Evolutionary conservation across 768 basidiomycete genomes (phyloP), one percentile per base, ranked within the genome.

Genomic region (Russula abietina): DNA sequence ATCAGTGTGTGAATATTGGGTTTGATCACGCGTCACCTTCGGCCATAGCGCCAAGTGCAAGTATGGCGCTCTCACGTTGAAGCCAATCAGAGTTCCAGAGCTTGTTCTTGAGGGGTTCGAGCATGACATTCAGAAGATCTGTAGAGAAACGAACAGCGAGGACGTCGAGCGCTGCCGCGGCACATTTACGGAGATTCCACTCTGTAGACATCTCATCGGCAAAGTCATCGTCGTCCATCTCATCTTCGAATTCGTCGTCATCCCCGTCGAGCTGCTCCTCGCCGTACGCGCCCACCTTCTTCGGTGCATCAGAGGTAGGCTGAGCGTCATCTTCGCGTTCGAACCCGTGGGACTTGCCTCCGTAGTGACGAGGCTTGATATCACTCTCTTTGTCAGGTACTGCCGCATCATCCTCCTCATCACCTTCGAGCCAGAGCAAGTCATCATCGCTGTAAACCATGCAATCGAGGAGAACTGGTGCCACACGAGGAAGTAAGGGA

Each of bases 181-280:
- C 93, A 71, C 97, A 99, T 77, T 99, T 99, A 66, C 97, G 83
- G 64, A 98, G 79, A 75, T 98, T 99, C 97, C 97, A 99, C 73
- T 98, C 95, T 2, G 96, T 96, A 11, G 91, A 89, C 81, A 92
- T 90, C 71, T 98, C 97, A 62, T 98, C 97, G 16, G 93, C 93
- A 68, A 96, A 95, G 62, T 95, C 93, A 50, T 92, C 88, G 62
- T 93, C 89, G 66, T 93, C 88, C 66, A 87, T 79, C 68, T 95
- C 86, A 65, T 91, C 86, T 62, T 95, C 92, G 41, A 71, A 72
- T 24, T 70, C 69, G 2, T 95, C 91, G 0, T 93, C 91, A 57
- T 95, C 93, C 0, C 86, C 87, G 66, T 93, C 89, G 55, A 85
- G 76, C 16, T 87, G 85, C 71, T 93, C 93, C 69, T 91, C 87